These are phyloP conservation scores for Leccinum fallax DNA, from an alignment of 1,284 basidiomycete genomes.

Conservation along the genomic window DNA sequence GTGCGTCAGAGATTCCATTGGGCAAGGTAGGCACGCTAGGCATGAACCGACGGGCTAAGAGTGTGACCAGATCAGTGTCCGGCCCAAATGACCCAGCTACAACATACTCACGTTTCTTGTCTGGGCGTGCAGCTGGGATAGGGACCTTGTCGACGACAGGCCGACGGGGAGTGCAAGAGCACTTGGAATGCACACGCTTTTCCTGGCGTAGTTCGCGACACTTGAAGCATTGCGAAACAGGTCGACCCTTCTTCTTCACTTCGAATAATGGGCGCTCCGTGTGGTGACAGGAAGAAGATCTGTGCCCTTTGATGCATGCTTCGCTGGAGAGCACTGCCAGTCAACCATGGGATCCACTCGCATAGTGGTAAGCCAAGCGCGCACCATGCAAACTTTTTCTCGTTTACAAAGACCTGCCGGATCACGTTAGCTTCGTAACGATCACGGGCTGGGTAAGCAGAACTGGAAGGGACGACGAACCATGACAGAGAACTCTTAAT, in stretches of 20 bases:
- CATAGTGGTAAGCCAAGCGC: slow-evolving; percentile 15
- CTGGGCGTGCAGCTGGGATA: slow-evolving; percentile 40
- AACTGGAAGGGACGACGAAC: slow-evolving; percentile 17
- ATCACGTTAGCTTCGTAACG: not conserved
- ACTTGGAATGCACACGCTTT: slow-evolving; percentile 74
- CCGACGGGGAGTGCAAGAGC: slow-evolving; percentile 52
- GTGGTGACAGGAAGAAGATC: slow-evolving; percentile 81
- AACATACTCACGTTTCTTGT: slow-evolving; percentile 53
- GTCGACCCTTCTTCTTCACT: slow-evolving; percentile 85
- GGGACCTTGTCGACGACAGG: slow-evolving; percentile 41
- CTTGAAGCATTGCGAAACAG: slow-evolving; percentile 79
- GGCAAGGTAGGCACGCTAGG: slow-evolving; percentile 63
- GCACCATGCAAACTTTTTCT: slow-evolving; percentile 83
- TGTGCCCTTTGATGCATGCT: slow-evolving; percentile 88
- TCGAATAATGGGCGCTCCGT: slow-evolving; percentile 82
- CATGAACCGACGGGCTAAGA: slow-evolving; percentile 55
- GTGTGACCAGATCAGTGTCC: slow-evolving; percentile 9
- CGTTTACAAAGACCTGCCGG: slow-evolving; percentile 70
- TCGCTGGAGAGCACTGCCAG: slow-evolving; percentile 50
- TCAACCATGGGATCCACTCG: slow-evolving; percentile 3
- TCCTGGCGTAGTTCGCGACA: slow-evolving; percentile 78
- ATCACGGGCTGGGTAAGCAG: not conserved
- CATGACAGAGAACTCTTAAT: slow-evolving; percentile 17
- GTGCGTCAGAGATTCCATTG: slow-evolving; percentile 58
- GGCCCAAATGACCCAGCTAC: not conserved